phyloP scores from a whole-genome alignment of 108 stramenopile genomes.

The Fistulifera solaris region DNA sequence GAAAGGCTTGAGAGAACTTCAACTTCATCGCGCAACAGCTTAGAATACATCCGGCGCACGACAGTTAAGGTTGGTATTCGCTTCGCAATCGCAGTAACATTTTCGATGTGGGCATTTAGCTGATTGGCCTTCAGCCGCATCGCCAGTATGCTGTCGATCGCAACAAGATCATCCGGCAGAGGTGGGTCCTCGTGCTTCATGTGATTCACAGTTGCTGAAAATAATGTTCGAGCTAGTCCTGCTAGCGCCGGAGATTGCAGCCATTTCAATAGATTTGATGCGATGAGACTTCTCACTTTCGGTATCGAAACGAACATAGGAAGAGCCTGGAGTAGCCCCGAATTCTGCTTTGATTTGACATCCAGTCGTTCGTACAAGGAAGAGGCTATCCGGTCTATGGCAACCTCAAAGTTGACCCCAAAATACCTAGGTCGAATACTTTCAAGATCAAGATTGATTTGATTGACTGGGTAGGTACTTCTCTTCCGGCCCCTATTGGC shows the following conservation, averaged over 20 bases:
- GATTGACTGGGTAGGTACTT: slow-evolving; percentile 15
- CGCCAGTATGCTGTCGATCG: slow-evolving; percentile 47
- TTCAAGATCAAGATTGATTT: slow-evolving; percentile 24
- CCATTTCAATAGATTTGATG: slow-evolving; percentile 58
- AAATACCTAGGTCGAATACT: slow-evolving; percentile 49
- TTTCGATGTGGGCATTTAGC: slow-evolving; percentile 53
- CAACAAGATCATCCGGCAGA: slow-evolving; percentile 40
- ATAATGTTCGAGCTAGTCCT: slow-evolving; percentile 54
- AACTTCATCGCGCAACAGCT: slow-evolving; percentile 32
- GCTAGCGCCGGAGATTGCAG: slow-evolving; percentile 75
- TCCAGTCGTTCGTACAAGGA: slow-evolving; percentile 46
- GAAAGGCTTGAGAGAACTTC: slow-evolving; percentile 9
- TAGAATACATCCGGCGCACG: slow-evolving; percentile 42
- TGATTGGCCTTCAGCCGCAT: slow-evolving; percentile 74
- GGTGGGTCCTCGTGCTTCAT: slow-evolving; percentile 55
- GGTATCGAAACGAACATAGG: slow-evolving; percentile 49
- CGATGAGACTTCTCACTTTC: slow-evolving; percentile 35
- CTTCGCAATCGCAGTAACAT: slow-evolving; percentile 45
- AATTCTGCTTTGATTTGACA: slow-evolving; percentile 71
- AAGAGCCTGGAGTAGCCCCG: slow-evolving; percentile 45
- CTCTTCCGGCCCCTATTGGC: not conserved
- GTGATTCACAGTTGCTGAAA: slow-evolving; percentile 35
- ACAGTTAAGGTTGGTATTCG: slow-evolving; percentile 36
- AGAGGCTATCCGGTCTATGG: slow-evolving; percentile 28
- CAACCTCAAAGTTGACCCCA: slow-evolving; percentile 32